These are phyloP conservation scores for Draba incana DNA, from an alignment of 345 rosid species.

Conservation along the genomic window DNA sequence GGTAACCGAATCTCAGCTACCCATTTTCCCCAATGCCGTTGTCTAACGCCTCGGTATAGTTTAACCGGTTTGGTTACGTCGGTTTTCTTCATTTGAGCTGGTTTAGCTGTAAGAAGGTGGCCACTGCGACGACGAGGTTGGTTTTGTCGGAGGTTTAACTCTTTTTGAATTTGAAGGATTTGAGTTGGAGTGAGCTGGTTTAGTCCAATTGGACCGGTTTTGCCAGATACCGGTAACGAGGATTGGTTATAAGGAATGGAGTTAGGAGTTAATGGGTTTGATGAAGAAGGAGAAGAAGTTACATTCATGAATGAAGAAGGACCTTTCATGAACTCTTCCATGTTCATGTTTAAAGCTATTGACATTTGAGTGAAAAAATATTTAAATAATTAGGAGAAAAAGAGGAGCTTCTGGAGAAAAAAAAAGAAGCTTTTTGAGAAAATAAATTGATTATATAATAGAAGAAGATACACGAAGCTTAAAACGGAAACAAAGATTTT, in stretches of 20 bases:
- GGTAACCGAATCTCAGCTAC: conserved; percentile 93
- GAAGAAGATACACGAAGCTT: conserved; percentile 6
- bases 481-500: neutral
- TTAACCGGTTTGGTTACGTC: conserved; percentile 53
- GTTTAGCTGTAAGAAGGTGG: conserved; percentile 48
- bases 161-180: conserved; percentile 70
- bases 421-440: neutral
- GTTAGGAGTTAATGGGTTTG: conserved; percentile 23
- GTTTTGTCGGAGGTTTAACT: conserved; percentile 41
- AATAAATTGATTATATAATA: conserved; percentile 1
- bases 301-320: conserved; percentile 67
- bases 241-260: neutral
- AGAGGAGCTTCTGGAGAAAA: conserved; percentile 14
- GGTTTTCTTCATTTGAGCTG: conserved; percentile 59
- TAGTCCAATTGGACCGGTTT: conserved; percentile 61
- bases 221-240: conserved; percentile 28
- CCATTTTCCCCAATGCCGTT: conserved; percentile 97
- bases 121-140: conserved; percentile 34
- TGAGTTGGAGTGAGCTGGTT: conserved; percentile 69
- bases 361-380: conserved; percentile 28
- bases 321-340: conserved; percentile 67
- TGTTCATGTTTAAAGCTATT: conserved; percentile 49
- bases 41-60: conserved; percentile 88
- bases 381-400: neutral
- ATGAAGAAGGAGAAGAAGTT: conserved; percentile 39